Conservation (phyloP, 768 basidiomycete species). For the Lactifluus rugatus region DNA sequence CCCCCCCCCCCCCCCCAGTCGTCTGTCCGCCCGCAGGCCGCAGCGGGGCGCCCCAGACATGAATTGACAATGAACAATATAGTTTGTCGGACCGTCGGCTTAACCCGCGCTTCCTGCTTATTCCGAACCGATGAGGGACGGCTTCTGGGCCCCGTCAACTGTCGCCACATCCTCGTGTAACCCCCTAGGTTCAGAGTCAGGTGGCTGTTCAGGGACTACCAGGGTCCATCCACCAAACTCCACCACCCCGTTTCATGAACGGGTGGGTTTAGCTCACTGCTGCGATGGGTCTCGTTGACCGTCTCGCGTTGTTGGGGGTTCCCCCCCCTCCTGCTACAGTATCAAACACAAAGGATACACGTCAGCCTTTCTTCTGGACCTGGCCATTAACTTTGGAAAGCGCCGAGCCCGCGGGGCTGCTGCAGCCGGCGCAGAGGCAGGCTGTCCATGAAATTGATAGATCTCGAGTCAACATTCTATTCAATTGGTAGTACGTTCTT, state of each 20-base stretch:
- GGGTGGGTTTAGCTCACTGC: background rate
- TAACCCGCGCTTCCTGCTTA: background rate
- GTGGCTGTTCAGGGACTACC: background rate
- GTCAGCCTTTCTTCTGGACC: background rate
- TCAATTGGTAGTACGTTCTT: background rate
- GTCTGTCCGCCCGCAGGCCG: background rate
- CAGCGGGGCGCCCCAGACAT: too few relatives aligned
- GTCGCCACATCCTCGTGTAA: background rate
- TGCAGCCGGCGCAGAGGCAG: background rate
- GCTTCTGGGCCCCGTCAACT: background rate
- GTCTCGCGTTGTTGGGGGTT: background rate
- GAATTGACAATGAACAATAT: background rate
- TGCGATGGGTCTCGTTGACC: background rate
- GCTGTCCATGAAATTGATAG: background rate
- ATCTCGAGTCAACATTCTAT: background rate
- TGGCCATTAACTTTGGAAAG: background rate
- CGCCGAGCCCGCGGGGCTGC: background rate
- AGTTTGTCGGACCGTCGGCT: background rate
- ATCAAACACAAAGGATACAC: too few relatives aligned
- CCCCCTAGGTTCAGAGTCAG: background rate
- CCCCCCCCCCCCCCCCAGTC: background rate
- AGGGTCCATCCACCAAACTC: background rate
- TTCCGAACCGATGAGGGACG: background rate
- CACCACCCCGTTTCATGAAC: conserved; percentile 4
- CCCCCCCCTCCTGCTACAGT: background rate